A percentile compares a stretch with the other conserved stretches of the same genome.
Conservation (phyloP, 192 early-diverging fungal genomes). For the Coemansia sp. region DNA sequence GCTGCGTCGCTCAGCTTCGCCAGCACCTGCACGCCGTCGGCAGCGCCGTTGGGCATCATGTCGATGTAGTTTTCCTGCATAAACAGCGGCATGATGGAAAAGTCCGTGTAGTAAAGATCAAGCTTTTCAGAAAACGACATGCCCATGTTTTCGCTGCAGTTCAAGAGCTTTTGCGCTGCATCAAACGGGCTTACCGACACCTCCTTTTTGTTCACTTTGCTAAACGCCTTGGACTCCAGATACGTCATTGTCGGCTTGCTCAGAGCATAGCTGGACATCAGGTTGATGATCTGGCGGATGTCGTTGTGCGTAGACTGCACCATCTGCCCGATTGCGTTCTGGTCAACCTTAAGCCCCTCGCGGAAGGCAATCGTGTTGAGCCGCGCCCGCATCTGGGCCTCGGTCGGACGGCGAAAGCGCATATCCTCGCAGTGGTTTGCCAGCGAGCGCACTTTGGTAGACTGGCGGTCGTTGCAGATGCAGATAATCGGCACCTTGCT, state of each 20-base stretch:
- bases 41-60: constrained; percentile 57
- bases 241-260: constrained; percentile 65
- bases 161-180: constrained; percentile 65
- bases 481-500: constrained; percentile 93
- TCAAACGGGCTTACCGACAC: constrained; percentile 70
- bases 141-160: constrained; percentile 45
- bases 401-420: constrained; percentile 72
- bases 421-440: constrained; percentile 81
- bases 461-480: constrained; percentile 94
- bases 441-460: constrained; percentile 80
- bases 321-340: constrained; percentile 79
- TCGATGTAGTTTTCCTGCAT: constrained; percentile 94
- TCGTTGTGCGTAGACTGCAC: constrained; percentile 79
- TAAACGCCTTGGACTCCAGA: constrained; percentile 69
- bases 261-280: constrained; percentile 88
- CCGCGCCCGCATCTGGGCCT: constrained; percentile 68
- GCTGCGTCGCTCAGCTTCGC: constrained; percentile 76
- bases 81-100: constrained; percentile 83
- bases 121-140: constrained; percentile 69
- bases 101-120: constrained; percentile 91
- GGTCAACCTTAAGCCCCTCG: constrained; percentile 72
- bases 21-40: constrained; percentile 46
- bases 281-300: constrained; percentile 95
- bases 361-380: constrained; percentile 73
- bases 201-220: constrained; percentile 58